Conservation (phyloP, 257 asterid genomes). For the Datura wrightii region DNA sequence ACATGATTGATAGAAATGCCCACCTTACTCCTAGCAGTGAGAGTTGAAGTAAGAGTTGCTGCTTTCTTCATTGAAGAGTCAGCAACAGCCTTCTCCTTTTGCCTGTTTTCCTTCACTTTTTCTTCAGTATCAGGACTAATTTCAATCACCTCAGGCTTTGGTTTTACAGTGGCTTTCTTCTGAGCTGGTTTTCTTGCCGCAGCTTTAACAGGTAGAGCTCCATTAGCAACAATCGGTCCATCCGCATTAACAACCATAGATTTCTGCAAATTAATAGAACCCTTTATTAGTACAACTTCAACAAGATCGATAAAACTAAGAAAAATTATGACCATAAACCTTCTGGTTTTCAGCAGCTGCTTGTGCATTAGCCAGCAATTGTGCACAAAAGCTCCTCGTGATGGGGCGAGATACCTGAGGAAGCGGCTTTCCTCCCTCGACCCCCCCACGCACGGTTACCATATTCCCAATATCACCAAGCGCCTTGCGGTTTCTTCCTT, state of each 20-base stretch:
- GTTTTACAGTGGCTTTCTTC: conserved; percentile 53
- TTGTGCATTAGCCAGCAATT: conserved; percentile 79
- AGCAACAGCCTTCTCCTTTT: conserved; percentile 27
- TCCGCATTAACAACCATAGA: conserved; percentile 44
- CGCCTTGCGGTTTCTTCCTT: conserved; percentile 73
- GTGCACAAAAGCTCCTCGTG: conserved; percentile 89
- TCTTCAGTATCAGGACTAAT: conserved; percentile 63
- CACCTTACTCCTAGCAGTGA: conserved; percentile 89
- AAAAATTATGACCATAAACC: conserved; percentile 44
- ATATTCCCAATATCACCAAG: conserved; percentile 88
- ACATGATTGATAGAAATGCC: no score
- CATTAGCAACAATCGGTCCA: conserved; percentile 48
- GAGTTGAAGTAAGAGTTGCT: conserved; percentile 78
- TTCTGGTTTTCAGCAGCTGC: conserved; percentile 49
- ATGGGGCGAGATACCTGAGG: conserved; percentile 81
- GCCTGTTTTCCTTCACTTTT: conserved; percentile 41
- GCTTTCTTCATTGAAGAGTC: conserved; percentile 50
- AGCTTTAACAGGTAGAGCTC: conserved; percentile 33
- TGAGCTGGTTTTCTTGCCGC: conserved; percentile 51
- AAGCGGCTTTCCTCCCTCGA: conserved; percentile 67
- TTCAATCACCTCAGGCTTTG: conserved; percentile 65
- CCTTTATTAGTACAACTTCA: not conserved
- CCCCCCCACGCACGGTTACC: conserved; percentile 55
- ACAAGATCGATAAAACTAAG: conserved; percentile 26
- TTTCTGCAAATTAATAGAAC: conserved; percentile 41